These are phyloP conservation scores for Apophysomyces trapeziformis DNA, from an alignment of 371 early-diverging fungal genomes.

Conservation along the genomic window DNA sequence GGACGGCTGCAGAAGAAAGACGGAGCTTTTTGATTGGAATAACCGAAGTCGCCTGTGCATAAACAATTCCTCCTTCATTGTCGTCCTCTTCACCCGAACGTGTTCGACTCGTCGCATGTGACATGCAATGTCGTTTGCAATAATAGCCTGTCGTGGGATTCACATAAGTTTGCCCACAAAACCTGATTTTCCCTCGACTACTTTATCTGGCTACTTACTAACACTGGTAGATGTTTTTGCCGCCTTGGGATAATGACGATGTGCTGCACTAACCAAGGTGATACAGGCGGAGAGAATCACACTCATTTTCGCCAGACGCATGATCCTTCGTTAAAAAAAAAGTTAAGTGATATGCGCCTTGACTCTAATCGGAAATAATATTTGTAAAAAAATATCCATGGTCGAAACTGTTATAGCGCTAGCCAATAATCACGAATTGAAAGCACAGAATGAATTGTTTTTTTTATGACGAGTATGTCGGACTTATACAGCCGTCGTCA, in stretches of 20 bases:
- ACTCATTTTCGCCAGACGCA: neutral
- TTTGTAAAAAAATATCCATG: neutral
- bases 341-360: neutral
- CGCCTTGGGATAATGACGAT: neutral
- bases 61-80: constrained; percentile 2
- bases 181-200: neutral
- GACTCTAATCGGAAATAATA: constrained; percentile 8
- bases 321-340: neutral
- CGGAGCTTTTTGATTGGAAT: neutral
- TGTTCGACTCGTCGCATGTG: neutral
- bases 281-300: neutral
- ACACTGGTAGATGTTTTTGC: neutral
- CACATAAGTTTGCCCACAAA: too few species aligned
- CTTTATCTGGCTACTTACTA: neutral
- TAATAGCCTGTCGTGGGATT: neutral
- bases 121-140: neutral
- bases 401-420: constrained; percentile 4
- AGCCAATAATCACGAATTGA: neutral
- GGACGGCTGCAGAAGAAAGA: neutral
- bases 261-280: neutral
- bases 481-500: neutral
- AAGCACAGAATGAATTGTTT: neutral
- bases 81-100: too few species aligned
- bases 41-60: neutral
- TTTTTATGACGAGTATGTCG: neutral